Evolutionary conservation across 495 filamentous ascomycete genomes (phyloP).

Genomic region (Sporormia fimetaria): DNA sequence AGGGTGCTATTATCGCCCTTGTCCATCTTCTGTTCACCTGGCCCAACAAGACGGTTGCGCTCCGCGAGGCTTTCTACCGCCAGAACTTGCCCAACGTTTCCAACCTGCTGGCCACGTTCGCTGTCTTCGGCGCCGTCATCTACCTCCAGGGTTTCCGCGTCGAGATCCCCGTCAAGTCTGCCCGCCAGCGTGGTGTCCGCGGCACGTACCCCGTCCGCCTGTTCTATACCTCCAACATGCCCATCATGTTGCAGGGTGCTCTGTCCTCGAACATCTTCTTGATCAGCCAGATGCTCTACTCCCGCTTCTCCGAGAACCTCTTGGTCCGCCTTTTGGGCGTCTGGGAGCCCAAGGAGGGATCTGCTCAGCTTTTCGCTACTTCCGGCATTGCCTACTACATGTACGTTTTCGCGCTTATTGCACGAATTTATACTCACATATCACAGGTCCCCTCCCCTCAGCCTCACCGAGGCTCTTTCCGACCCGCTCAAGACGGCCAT

Average conservation of each 20-base stretch:
- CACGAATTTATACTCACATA: slow-evolving; percentile 5
- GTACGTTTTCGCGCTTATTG: slow-evolving; percentile 28
- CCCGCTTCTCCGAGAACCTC: slow-evolving; percentile 94
- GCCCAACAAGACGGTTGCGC: slow-evolving; percentile 92
- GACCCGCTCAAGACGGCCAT: slow-evolving; percentile 95
- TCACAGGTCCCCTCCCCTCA: slow-evolving; percentile 68
- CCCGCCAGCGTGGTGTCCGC: slow-evolving; percentile 95
- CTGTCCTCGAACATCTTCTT: slow-evolving; percentile 98
- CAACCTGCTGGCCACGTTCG: slow-evolving; percentile 88
- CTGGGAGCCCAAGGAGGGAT: slow-evolving; percentile 96
- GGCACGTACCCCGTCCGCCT: slow-evolving; percentile 68
- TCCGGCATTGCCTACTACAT: slow-evolving; percentile 98
- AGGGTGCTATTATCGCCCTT: slow-evolving; percentile 96
- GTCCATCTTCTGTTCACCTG: slow-evolving; percentile 98
- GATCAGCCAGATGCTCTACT: slow-evolving; percentile 97
- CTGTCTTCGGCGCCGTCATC: slow-evolving; percentile 94
- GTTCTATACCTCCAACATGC: slow-evolving; percentile 90
- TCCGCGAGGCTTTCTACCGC: slow-evolving; percentile 96
- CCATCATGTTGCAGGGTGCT: slow-evolving; percentile 98
- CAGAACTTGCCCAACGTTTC: slow-evolving; percentile 99
- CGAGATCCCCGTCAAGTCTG: slow-evolving; percentile 99
- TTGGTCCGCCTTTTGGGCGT: slow-evolving; percentile 92
- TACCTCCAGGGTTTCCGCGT: slow-evolving; percentile 99
- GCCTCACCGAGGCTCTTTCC: slow-evolving; percentile 89
- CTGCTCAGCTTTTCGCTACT: slow-evolving; percentile 81